A percentile compares a stretch with the other conserved stretches of the same genome.
Conservation (phyloP, 345 rosid species). For the Lumnitzera littorea region DNA sequence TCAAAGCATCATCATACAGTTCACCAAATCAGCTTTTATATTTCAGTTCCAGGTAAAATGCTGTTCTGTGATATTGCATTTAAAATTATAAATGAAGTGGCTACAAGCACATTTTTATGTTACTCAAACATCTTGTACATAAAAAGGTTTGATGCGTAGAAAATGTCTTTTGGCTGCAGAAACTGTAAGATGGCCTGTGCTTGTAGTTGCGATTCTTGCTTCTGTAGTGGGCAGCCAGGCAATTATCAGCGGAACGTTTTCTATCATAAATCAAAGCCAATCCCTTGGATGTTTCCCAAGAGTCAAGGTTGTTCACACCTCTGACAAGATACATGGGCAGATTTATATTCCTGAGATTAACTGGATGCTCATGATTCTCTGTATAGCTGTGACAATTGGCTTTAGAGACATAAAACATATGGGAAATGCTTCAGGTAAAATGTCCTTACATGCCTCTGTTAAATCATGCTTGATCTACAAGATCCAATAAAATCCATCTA, state of each 20-base stretch:
- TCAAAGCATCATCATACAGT: conserved; percentile 71
- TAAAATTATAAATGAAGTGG: neutral
- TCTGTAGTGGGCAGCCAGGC: conserved; percentile 99
- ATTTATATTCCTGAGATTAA: conserved; percentile 96
- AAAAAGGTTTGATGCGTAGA: neutral
- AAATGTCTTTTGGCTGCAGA: conserved; percentile 33
- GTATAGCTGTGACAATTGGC: conserved; percentile 95
- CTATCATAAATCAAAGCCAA: conserved; percentile 98
- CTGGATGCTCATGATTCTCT: conserved; percentile 97
- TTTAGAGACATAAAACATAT: conserved; percentile 93
- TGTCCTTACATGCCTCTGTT: neutral
- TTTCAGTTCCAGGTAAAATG: conserved; percentile 79
- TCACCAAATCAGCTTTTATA: conserved; percentile 67
- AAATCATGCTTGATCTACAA: too few relatives aligned
- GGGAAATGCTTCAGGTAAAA: conserved; percentile 91
- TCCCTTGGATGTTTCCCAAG: conserved; percentile 97
- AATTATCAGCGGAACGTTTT: conserved; percentile 96
- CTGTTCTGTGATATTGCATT: neutral
- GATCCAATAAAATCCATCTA: neutral
- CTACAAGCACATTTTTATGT: neutral
- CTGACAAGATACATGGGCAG: conserved; percentile 97
- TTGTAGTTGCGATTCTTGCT: conserved; percentile 82
- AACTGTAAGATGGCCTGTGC: conserved; percentile 78
- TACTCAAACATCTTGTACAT: neutral
- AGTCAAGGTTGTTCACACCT: conserved; percentile 96